Base-by-base conservation (phyloP, 2,329 filamentous ascomycete genomes). In the Polychaeton citri region DNA sequence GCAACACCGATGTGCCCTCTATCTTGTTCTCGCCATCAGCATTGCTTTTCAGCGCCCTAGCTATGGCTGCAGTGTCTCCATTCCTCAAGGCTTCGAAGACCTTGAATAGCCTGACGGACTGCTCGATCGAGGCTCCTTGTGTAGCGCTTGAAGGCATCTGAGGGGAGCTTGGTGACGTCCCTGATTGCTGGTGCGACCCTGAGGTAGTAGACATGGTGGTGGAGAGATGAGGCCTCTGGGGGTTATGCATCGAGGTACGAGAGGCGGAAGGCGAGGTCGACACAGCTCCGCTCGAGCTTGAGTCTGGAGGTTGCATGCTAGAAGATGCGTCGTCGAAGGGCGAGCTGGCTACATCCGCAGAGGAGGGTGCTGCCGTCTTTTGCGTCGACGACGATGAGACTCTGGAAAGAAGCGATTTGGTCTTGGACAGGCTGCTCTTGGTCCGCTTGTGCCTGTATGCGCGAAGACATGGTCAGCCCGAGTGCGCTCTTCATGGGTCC, bases 91-190 rank as follows among this genome's bases (percentile, higher is more conserved):
- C 81, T 63, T 96, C 90, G 54, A 96, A 94, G 32, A 95, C 76
- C 46, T 87, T 79, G 60, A 98, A 98, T 46, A 93, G 87, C 54
- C 81, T 77, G 36, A 98, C 85, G 0, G 88, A 95, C 59, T 94
- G 86, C 55, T 98, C 87, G 39, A 98, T 81, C 3, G 63, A 65
- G 2, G 61, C 57, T 32, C 56, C 55, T 43, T 62, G 60, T 1
- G 52, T 48, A 8, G 47, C 46, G 30, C 42, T 48, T 13, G 41
- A 39, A 9, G 43, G 40, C 5, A 45, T 44, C 17, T 42, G 40
- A 5, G 48, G 42, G 18, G 52, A 40, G 31, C 17, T 19, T 37
- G 32, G 35, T 37, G 28, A 28, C 35, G 30, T 24, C 33, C 35
- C 7, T 34, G 33, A 34, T 31, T 34, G 33, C 15, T 13, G 16